phyloP scores from a whole-genome alignment of 2,329 filamentous ascomycete genomes.

The Aulographum hederae region DNA sequence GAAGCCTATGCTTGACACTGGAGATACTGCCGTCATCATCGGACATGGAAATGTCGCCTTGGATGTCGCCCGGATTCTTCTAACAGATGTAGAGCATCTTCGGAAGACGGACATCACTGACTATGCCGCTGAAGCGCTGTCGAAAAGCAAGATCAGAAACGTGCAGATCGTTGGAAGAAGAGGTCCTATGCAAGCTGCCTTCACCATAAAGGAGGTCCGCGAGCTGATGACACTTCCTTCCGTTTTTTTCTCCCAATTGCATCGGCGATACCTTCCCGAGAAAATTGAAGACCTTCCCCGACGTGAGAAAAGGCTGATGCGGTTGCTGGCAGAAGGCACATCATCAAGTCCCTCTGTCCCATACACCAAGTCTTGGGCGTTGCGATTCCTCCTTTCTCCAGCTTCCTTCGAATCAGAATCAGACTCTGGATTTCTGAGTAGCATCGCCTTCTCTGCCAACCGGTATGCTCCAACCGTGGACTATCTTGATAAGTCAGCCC shows the following conservation, averaged over 20 bases:
- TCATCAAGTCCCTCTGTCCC: conserved; percentile 29
- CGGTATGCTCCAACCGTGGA: conserved; percentile 17
- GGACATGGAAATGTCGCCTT: conserved; percentile 94
- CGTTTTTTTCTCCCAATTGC: conserved; percentile 54
- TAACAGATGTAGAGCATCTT: conserved; percentile 57
- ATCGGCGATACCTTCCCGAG: conserved; percentile 45
- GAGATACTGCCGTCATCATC: conserved; percentile 72
- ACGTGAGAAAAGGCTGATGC: conserved; percentile 57
- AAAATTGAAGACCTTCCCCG: conserved; percentile 55
- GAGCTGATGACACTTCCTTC: conserved; percentile 65
- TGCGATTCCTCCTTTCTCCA: conserved; percentile 75
- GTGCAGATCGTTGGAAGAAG: conserved; percentile 80
- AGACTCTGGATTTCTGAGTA: conserved; percentile 34
- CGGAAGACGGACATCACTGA: conserved; percentile 78
- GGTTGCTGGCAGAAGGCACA: conserved; percentile 66
- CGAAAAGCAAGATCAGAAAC: conserved; percentile 53
- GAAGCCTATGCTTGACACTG: conserved; percentile 49
- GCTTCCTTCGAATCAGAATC: conserved; percentile 38
- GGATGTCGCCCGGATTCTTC: conserved; percentile 75
- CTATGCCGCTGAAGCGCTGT: conserved; percentile 56
- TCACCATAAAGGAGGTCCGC: conserved; percentile 86
- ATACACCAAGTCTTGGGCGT: conserved; percentile 54
- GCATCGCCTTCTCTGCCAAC: conserved; percentile 46
- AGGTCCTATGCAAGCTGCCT: conserved; percentile 69
- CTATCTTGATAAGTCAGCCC: conserved; percentile 33